Evolutionary conservation across 2,329 filamentous ascomycete genomes (phyloP), one percentile per base, ranked within the genome.

Genomic region (Cordyceps fumosorosea): DNA sequence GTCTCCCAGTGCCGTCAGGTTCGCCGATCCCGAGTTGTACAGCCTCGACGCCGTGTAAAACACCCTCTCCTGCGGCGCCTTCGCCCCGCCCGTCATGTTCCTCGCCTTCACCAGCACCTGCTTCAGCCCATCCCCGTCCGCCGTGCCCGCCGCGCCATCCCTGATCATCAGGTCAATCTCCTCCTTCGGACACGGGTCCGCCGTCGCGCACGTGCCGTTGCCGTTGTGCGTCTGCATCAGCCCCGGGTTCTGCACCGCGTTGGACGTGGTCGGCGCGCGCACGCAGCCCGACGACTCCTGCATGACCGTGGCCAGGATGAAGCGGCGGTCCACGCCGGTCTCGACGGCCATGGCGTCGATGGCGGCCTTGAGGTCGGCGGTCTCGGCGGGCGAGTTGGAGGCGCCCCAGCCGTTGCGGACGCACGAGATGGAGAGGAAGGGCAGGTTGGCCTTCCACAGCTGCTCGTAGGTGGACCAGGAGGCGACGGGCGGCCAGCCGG

Each of bases 271-370:
- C 11, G 47, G 47, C 32, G 40, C 45, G 20, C 57, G 57, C n/a
- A 60, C 57, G 57, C 57, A 60, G 20, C 57, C 57, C 7, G 53
- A 53, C 34, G 32, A 70, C 63, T 77, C 26, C 69, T 70, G 62
- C 67, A 73, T 55, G 64, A 68, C 5, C 74, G 69, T 64, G 72
- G 74, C 1, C 57, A 71, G 20, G 64, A 70, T 50, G 52, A 62
- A 34, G 24, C 56, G 5, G 55, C 66, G 12, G 64, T 65, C 20
- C 44, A 42, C 16, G n/a, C 16, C 14, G 10, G 47, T 29, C 4
- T 26, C 20, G 18, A 8, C 48, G 16, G 57, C 14, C 12, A 45
- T 16, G 22, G 24, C 14, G 7, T 53, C 22, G n/a, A 60, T 53
- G 20, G 47, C 37, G 1, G 34, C 32, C 18, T 24, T 14, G 12